phyloP scores from a whole-genome alignment of 495 filamentous ascomycete species.

The Hypoxylon lienhwacheense region DNA sequence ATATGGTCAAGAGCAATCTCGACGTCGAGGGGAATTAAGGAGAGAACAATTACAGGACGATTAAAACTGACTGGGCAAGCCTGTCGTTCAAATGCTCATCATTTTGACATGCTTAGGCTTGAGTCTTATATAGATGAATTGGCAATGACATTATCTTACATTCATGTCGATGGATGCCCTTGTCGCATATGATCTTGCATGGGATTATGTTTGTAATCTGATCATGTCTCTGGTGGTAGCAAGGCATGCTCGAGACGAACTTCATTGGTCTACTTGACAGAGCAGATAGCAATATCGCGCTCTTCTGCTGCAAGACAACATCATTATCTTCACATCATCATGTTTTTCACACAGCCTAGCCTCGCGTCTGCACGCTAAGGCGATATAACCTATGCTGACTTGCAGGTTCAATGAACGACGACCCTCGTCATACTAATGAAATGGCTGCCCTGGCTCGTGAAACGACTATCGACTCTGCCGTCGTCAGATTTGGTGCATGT shows the following conservation, averaged over 20 bases:
- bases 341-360: constrained; percentile 1
- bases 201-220: neutral
- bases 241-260: constrained; percentile 1
- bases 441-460: constrained; percentile 5
- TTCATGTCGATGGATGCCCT: neutral
- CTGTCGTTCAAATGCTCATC: constrained; percentile 4
- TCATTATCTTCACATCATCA: constrained; percentile 8
- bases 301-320: constrained; percentile 10
- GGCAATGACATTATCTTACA: constrained; percentile 2
- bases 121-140: constrained; percentile 22
- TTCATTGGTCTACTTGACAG: constrained; percentile 15
- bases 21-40: neutral
- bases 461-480: constrained; percentile 4
- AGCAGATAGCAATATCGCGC: constrained; percentile 4
- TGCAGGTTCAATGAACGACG: too few species aligned
- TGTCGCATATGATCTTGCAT: constrained; percentile 5
- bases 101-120: neutral
- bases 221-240: constrained; percentile 7
- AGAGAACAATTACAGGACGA: constrained; percentile 1
- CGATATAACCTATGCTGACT: too few species aligned
- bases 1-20: neutral
- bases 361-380: neutral
- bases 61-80: constrained; percentile 23
- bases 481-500: constrained; percentile 20
- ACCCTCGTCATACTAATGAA: neutral